A percentile compares a stretch with the other conserved stretches of the same genome.
phyloP scores from a whole-genome alignment of 2,329 filamentous ascomycete species.

The Cryphonectria naterciae region DNA sequence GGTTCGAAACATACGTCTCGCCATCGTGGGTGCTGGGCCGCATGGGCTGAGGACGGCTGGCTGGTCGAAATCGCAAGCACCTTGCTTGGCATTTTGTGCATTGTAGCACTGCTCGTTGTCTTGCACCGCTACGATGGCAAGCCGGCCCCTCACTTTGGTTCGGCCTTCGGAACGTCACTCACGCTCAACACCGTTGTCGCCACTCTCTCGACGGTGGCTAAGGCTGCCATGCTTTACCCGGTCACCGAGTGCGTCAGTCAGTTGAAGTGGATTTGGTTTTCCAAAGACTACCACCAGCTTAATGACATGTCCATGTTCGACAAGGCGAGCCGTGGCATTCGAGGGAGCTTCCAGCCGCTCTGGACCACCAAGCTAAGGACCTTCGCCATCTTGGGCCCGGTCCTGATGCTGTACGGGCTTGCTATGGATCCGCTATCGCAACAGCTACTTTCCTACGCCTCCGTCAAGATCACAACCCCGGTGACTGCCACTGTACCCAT shows the following conservation, averaged over 20 bases:
- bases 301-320: neutral
- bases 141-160: neutral
- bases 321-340: neutral
- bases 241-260: neutral
- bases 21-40: neutral
- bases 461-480: neutral
- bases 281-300: neutral
- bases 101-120: neutral
- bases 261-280: neutral
- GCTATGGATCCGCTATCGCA: neutral
- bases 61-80: neutral
- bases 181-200: neutral
- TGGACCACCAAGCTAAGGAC: neutral
- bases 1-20: neutral
- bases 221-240: neutral
- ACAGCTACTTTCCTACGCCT: neutral
- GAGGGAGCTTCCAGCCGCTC: neutral
- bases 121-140: neutral
- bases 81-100: neutral
- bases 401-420: neutral
- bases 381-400: neutral
- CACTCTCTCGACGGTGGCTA: neutral
- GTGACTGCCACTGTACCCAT: neutral
- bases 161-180: neutral
- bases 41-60: neutral